Conservation (phyloP, 169 alveolate genomes). For the Neospora caninum region DNA sequence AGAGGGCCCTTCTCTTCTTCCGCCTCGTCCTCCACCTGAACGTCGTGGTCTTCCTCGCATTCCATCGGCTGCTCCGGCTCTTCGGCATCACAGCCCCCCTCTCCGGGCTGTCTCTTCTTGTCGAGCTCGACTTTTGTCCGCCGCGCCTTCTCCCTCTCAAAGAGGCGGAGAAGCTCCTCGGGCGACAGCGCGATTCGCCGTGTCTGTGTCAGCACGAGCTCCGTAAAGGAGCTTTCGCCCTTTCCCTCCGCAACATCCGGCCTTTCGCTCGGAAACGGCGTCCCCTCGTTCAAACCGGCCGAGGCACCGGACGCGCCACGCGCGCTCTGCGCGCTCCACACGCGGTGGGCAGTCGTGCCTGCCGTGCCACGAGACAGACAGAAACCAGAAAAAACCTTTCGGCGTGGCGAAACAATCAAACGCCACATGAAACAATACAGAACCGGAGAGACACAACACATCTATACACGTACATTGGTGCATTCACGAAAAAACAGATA, state of each 20-base stretch:
- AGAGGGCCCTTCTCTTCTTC: neutral
- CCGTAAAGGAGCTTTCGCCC: neutral
- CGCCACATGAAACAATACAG: too few species aligned
- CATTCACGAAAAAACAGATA: neutral
- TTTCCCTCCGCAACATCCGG: neutral
- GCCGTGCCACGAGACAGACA: neutral
- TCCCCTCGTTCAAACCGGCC: neutral
- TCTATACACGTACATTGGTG: too few species aligned
- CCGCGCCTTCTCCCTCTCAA: neutral
- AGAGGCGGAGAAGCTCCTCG: conserved; percentile 35
- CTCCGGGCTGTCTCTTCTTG: neutral
- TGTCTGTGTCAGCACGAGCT: neutral
- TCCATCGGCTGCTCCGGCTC: neutral
- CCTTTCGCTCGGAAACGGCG: neutral
- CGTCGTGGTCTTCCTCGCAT: neutral
- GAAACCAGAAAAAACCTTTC: neutral
- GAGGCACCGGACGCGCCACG: neutral
- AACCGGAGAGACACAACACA: too few species aligned
- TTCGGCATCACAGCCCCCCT: neutral
- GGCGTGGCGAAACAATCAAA: too few species aligned
- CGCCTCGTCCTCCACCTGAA: neutral
- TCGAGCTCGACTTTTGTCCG: neutral
- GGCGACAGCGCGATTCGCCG: neutral
- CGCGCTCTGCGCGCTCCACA: neutral
- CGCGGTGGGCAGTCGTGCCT: conserved; percentile 24